Base-by-base conservation (phyloP, 2,329 filamentous ascomycete genomes). In the Epichloe amarillans region DNA sequence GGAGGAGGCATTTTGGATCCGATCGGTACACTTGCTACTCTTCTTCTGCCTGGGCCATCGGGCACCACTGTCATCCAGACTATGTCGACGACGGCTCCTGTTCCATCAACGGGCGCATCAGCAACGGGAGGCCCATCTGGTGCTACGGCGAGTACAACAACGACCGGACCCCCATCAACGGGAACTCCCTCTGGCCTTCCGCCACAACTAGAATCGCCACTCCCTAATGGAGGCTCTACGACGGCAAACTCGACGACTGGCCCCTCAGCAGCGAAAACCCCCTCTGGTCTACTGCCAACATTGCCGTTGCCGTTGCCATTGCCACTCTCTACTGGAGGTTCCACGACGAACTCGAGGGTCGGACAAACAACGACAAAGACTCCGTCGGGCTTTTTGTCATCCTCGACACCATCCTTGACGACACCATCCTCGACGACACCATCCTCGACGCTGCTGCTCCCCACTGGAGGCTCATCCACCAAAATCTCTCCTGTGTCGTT, bases 1-100 rank as follows among this genome's bases (percentile, higher is more conserved):
- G n/a, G 15, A 15, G 53, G 38, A 19, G 57, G 55, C n/a, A 35
- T 61, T 3, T 47, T 60, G 42, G 56, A 60, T 36, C 59, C 62
- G 14, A 50, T 62, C n/a, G 44, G 52, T 11, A 57, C 59, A 11
- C 38, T 58, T 26, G 19, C 62, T 26, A 53, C 50, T 36, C 57
- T 51, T 5, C 41, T 60, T 17, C 43, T 60, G 30, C 56, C 56
- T 33, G 52, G 17, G 15, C 47, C 53, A 7, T 46, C 49, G 21
- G 53, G 54, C 8, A 17, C 36, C 23, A 15, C 59, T 59, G 19
- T 33, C 14, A 42, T 10, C 14, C 17, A 49, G 38, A 41, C 36
- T 3, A 2, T 17, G 17, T 26, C 36, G 46, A 49, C 51, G 26
- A 50, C 52, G 12, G 5, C n/a, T 15, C 5, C 49, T 30, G 35